Percentiles rank a stretch among this genome's conserved stretches.
phyloP scores from a whole-genome alignment of 495 filamentous ascomycete genomes.

The Xylona heveae region DNA sequence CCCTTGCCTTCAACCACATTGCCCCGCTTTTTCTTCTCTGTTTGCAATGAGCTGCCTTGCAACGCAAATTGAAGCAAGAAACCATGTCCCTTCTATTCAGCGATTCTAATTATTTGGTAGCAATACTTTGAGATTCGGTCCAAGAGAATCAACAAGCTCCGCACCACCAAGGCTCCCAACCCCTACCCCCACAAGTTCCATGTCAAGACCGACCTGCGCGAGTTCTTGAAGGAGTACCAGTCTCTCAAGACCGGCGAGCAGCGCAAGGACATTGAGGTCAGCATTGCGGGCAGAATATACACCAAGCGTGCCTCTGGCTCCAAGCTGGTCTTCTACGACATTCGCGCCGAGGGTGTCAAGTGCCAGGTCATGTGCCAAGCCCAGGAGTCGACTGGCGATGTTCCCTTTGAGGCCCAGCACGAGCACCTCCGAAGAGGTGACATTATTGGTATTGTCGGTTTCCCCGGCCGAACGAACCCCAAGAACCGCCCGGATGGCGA shows the following conservation, averaged over 20 bases:
- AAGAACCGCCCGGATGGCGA: constrained; percentile 76
- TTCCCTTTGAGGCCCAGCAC: constrained; percentile 67
- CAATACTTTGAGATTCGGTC: constrained; percentile 98
- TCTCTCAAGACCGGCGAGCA: constrained; percentile 71
- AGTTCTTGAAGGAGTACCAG: constrained; percentile 54
- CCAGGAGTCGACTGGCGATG: constrained; percentile 38
- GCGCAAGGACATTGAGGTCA: constrained; percentile 45
- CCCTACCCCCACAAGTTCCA: constrained; percentile 98
- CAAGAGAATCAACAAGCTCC: constrained; percentile 64
- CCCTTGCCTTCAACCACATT: neutral
- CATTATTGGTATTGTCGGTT: constrained; percentile 74
- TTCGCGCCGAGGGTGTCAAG: constrained; percentile 63
- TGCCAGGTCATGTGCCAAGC: constrained; percentile 84
- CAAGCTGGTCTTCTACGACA: constrained; percentile 88
- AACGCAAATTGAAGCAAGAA: neutral
- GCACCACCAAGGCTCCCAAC: constrained; percentile 57
- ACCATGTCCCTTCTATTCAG: neutral
- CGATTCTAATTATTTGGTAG: constrained; percentile 18
- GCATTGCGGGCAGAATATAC: constrained; percentile 70
- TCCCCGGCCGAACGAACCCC: constrained; percentile 71
- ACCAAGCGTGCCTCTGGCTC: constrained; percentile 62
- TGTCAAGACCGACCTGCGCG: constrained; percentile 52
- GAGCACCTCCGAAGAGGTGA: constrained; percentile 79
- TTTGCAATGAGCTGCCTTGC: neutral
- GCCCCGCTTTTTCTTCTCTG: neutral